Percentiles rank a stretch among this genome's conserved stretches.
Evolutionary conservation across 228 moss, liverwort and hornwort genomes (phyloP).

Genomic region (Sphagnum fallax): DNA sequence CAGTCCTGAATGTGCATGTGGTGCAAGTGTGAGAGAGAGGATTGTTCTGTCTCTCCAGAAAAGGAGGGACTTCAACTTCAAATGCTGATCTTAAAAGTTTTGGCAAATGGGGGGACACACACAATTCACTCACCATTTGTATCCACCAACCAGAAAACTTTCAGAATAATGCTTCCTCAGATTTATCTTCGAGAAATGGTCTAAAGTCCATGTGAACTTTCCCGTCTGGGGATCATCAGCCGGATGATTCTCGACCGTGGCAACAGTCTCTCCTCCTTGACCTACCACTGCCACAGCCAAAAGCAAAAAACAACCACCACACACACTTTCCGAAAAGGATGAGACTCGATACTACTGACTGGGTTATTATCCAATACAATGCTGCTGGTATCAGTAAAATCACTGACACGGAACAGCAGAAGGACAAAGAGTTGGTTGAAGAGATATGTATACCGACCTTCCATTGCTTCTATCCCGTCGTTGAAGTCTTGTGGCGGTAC

Average conservation of each 20-base stretch:
- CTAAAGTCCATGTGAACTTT: conserved; percentile 64
- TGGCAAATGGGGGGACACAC: too few species aligned
- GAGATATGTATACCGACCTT: conserved; percentile 45
- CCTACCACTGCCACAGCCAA: conserved; percentile 32
- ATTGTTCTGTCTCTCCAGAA: too few species aligned
- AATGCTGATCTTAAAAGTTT: too few species aligned
- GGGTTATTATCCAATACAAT: too few species aligned
- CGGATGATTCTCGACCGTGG: conserved; percentile 62
- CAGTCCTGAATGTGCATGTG: too few species aligned
- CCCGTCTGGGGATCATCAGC: conserved; percentile 68
- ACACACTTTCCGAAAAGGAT: too few species aligned
- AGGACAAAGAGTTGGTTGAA: not conserved
- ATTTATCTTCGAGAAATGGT: conserved; percentile 62
- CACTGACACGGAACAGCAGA: too few species aligned
- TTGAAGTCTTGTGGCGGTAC: conserved; percentile 97
- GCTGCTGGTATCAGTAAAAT: too few species aligned
- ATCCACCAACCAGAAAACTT: conserved; percentile 57
- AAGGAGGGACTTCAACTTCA: too few species aligned
- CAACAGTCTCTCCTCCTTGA: conserved; percentile 43
- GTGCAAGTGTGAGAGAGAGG: too few species aligned
- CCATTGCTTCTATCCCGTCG: conserved; percentile 99
- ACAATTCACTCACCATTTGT: conserved; percentile 40
- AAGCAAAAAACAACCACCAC: too few species aligned
- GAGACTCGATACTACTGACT: too few species aligned
- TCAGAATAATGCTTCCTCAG: conserved; percentile 59